Evolutionary conservation across 257 asterid species (phyloP).

Genomic region (Perilla frutescens): DNA sequence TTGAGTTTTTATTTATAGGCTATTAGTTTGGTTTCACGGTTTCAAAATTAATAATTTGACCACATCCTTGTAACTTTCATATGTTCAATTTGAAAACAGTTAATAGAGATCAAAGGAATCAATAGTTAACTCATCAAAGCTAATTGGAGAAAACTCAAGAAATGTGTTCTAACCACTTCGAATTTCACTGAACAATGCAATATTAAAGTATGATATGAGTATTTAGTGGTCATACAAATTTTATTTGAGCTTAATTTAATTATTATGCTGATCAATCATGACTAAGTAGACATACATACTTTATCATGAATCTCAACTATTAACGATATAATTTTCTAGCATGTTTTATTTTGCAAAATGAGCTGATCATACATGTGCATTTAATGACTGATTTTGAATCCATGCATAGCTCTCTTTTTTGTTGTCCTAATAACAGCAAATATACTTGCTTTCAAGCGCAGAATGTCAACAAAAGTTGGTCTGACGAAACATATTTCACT

Average conservation of each 20-base stretch:
- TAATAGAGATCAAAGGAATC: not conserved
- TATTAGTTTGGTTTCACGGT: constrained; percentile 5
- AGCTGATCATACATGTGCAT: not conserved
- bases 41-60: not conserved
- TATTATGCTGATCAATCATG: not conserved
- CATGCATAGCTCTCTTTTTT: not conserved
- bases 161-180: not conserved
- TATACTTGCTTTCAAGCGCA: constrained; percentile 2
- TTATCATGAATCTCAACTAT: not conserved
- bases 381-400: not conserved
- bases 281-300: not conserved
- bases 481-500: not conserved
- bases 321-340: not conserved
- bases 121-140: not conserved
- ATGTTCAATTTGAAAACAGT: not conserved
- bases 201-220: not conserved
- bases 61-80: constrained; percentile 3
- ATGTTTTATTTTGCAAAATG: constrained; percentile 1
- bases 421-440: not conserved
- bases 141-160: not conserved
- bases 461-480: not conserved
- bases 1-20: not conserved
- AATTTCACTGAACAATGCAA: not conserved
- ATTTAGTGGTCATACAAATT: not conserved
- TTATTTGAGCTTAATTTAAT: not conserved